Percentiles rank a stretch among this genome's conserved stretches.
Evolutionary conservation across 1,284 basidiomycete genomes (phyloP).

Genomic region (Coriolopsis trogii): DNA sequence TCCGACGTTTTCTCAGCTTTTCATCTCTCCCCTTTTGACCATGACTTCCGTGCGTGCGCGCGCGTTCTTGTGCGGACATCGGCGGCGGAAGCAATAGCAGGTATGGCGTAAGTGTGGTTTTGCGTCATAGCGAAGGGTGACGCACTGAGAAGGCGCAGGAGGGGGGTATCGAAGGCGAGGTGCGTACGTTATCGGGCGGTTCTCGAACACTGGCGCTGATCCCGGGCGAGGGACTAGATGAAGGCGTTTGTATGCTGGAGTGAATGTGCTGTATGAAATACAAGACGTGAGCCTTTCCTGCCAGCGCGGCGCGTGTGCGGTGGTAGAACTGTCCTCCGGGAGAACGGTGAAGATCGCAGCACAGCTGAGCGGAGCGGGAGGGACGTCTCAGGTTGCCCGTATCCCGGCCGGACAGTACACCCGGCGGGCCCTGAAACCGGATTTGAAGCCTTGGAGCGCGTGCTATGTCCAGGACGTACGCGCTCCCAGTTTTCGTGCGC

Average conservation of each 20-base stretch:
- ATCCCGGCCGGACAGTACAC: not conserved
- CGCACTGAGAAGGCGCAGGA: constrained; percentile 14
- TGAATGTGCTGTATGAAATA: not conserved
- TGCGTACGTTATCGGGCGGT: constrained; percentile 18
- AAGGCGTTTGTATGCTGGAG: no score
- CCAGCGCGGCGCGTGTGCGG: not conserved
- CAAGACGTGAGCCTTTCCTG: not conserved
- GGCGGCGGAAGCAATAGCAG: not conserved
- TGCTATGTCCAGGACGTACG: no score
- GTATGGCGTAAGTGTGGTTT: not conserved
- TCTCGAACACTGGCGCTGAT: constrained; percentile 11
- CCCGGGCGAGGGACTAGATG: no score
- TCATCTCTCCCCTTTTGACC: not conserved
- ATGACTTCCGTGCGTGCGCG: not conserved
- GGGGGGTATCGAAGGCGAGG: no score
- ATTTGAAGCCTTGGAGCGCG: no score
- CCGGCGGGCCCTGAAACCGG: no score
- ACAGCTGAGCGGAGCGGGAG: constrained; percentile 1
- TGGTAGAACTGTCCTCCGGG: not conserved
- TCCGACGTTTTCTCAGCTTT: not conserved
- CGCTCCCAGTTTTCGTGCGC: not conserved
- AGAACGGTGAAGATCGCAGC: constrained; percentile 17
- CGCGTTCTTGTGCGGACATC: not conserved
- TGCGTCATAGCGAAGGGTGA: constrained; percentile 3
- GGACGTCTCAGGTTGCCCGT: not conserved